These are phyloP conservation scores for Boletus insuetus DNA, from an alignment of 768 basidiomycete genomes.

Conservation along the genomic window DNA sequence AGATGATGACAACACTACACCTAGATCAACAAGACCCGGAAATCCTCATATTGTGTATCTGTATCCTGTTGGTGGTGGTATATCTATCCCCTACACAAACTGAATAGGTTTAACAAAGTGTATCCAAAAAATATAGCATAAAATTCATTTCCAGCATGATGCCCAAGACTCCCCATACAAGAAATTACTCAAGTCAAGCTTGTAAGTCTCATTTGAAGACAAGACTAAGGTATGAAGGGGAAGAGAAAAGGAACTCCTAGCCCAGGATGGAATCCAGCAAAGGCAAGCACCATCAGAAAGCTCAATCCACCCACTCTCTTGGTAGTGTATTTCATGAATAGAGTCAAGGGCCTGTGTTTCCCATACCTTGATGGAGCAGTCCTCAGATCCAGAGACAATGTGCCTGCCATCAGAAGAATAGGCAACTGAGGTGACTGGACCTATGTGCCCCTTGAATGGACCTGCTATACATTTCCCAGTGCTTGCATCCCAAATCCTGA, in stretches of 20 bases:
- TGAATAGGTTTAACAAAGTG: not conserved
- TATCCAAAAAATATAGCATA: not conserved
- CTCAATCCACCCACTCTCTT: slow-evolving; percentile 17
- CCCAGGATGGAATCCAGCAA: slow-evolving; percentile 22
- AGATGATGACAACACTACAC: too few species aligned
- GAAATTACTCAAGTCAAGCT: slow-evolving; percentile 10
- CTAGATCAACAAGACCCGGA: too few species aligned
- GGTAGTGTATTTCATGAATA: slow-evolving; percentile 4
- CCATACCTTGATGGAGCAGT: slow-evolving; percentile 15
- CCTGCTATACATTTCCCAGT: slow-evolving; percentile 16
- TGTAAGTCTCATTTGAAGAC: slow-evolving; percentile 9
- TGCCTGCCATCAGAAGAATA: slow-evolving; percentile 16
- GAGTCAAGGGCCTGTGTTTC: not conserved
- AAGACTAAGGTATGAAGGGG: slow-evolving; percentile 14
- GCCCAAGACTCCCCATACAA: slow-evolving; percentile 19
- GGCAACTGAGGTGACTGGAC: slow-evolving; percentile 4
- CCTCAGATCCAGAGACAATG: slow-evolving; percentile 17
- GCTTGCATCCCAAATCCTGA: slow-evolving; percentile 16
- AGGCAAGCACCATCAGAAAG: slow-evolving; percentile 5
- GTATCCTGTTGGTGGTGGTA: not conserved
- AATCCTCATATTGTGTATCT: too few species aligned
- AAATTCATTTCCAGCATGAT: slow-evolving; percentile 15
- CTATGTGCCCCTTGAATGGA: slow-evolving; percentile 13
- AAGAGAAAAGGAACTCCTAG: slow-evolving; percentile 17
- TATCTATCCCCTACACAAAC: not conserved